Percentiles rank a stretch among this genome's conserved stretches.
Evolutionary conservation across 1,284 basidiomycete species (phyloP).

Genomic region (Phylloboletellus chloephorus): DNA sequence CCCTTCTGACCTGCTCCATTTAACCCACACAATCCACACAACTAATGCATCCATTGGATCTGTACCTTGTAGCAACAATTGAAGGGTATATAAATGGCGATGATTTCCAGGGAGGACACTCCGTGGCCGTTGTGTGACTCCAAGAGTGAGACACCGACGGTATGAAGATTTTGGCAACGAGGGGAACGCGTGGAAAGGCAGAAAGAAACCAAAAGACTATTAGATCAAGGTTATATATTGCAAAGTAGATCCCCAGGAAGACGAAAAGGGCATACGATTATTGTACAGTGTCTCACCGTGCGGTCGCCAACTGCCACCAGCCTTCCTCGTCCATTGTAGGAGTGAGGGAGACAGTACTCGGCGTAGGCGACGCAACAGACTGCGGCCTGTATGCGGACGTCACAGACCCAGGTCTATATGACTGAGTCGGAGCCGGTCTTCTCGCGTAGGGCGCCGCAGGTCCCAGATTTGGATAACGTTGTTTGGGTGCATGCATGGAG

Average conservation of each 20-base stretch:
- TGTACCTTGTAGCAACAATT: slow-evolving; percentile 42
- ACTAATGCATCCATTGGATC: slow-evolving; percentile 38
- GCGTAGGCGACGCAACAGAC: slow-evolving; percentile 60
- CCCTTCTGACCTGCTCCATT: slow-evolving; percentile 6
- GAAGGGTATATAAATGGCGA: slow-evolving; percentile 34
- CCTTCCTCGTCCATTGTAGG: slow-evolving; percentile 68
- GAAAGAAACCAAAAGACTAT: slow-evolving; percentile 13
- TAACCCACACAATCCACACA: slow-evolving; percentile 22
- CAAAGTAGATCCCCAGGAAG: slow-evolving; percentile 13
- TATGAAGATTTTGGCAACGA: slow-evolving; percentile 7
- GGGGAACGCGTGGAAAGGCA: background rate
- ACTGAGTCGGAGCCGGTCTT: slow-evolving; percentile 27
- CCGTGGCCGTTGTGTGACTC: slow-evolving; percentile 6
- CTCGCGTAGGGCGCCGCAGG: slow-evolving; percentile 37
- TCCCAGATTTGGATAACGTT: slow-evolving; percentile 16
- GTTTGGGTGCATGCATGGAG: slow-evolving; percentile 65
- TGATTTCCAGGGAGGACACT: slow-evolving; percentile 24
- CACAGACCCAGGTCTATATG: slow-evolving; percentile 31
- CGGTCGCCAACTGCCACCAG: slow-evolving; percentile 56
- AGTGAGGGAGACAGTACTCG: slow-evolving; percentile 64
- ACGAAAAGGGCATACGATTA: slow-evolving; percentile 8
- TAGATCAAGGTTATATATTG: slow-evolving; percentile 27
- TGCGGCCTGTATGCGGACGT: slow-evolving; percentile 39
- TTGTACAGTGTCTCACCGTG: slow-evolving; percentile 10
- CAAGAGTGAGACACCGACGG: slow-evolving; percentile 14